Evolutionary conservation across 2,329 filamentous ascomycete species (phyloP), one percentile per base, ranked within the genome.

Genomic region (Alternaria ventricosa): DNA sequence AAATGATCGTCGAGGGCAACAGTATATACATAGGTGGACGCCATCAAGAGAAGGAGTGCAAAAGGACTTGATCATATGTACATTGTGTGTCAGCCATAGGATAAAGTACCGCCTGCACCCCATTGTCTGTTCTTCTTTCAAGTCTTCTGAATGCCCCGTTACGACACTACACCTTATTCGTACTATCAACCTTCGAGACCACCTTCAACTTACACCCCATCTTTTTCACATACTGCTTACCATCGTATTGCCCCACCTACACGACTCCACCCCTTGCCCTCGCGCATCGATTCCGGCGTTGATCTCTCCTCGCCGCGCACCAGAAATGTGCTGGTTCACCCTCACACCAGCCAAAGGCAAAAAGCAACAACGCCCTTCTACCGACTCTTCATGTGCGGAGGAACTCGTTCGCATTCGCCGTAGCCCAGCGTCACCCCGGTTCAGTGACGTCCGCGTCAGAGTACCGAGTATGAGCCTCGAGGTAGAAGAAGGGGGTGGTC

Each of bases 261-360:
- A 50, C 61, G 64, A 12, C 60, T 74, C 7, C 64, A 63, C 18
- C 66, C 64, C 22, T 67, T 76, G 10, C 72, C 68, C n/a, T 50
- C 67, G 25, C 69, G 63, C 12, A 61, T 71, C 63, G 68, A 69
- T 56, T 67, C 63, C 25, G 64, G 51, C 41, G 47, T 67, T 46
- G 61, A 62, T 23, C 60, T 71, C 43, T 51, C 59, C 12, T 18
- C 47, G 22, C 46, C 60, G n/a, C 45, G 55, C 27, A 60, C 20
- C 23, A 61, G 64, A 57, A 55, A 77, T 77, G 75, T 77, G 75
- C 65, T 77, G 75, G 75, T 73, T 77, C 55, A 76, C 71, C 22
- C 74, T 77, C 33, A 72, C 71, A 5, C 75, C 75, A 50, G 28
- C 61, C 55, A 71, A 68, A 62, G 62, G 58, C 66, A 71, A 68